Percentiles rank a stretch among this genome's conserved stretches.
Conservation (phyloP, 768 basidiomycete species). For the Termitomyces sp. region DNA sequence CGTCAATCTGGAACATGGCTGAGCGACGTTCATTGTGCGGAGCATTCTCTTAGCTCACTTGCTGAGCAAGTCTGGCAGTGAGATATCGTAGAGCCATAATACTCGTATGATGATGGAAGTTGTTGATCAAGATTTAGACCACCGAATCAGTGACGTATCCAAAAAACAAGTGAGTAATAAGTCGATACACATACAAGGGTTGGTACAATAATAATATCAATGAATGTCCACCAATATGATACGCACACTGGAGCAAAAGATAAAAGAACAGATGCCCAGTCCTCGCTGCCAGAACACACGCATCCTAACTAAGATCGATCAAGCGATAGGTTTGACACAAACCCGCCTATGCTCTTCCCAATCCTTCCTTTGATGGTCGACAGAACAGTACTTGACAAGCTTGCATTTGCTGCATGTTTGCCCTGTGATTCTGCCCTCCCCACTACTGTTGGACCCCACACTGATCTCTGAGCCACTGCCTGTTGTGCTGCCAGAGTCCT, state of each 20-base stretch:
- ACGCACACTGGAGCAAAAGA: neutral
- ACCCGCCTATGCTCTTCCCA: slow-evolving; percentile 79
- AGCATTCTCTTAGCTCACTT: slow-evolving; percentile 41
- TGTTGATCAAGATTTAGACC: neutral
- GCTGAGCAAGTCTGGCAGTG: slow-evolving; percentile 72
- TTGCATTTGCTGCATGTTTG: slow-evolving; percentile 77
- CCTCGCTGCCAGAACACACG: slow-evolving; percentile 6
- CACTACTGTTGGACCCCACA: slow-evolving; percentile 28
- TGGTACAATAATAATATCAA: slow-evolving; percentile 13
- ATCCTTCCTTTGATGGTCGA: slow-evolving; percentile 72
- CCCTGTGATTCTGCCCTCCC: slow-evolving; percentile 36
- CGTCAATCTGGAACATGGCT: slow-evolving; percentile 69
- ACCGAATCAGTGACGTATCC: neutral
- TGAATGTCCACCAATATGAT: neutral
- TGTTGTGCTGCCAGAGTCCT: slow-evolving; percentile 24
- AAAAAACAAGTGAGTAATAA: neutral
- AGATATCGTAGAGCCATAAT: slow-evolving; percentile 65
- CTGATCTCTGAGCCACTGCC: slow-evolving; percentile 44
- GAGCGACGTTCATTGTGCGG: neutral
- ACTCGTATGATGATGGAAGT: slow-evolving; percentile 27
- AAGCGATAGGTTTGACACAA: slow-evolving; percentile 38
- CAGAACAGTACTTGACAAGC: slow-evolving; percentile 75
- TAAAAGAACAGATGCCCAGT: slow-evolving; percentile 2
- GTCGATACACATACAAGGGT: slow-evolving; percentile 6
- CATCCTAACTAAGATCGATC: slow-evolving; percentile 1